phyloP scores from a whole-genome alignment of 345 rosid species.

The Salix koriyanagi region DNA sequence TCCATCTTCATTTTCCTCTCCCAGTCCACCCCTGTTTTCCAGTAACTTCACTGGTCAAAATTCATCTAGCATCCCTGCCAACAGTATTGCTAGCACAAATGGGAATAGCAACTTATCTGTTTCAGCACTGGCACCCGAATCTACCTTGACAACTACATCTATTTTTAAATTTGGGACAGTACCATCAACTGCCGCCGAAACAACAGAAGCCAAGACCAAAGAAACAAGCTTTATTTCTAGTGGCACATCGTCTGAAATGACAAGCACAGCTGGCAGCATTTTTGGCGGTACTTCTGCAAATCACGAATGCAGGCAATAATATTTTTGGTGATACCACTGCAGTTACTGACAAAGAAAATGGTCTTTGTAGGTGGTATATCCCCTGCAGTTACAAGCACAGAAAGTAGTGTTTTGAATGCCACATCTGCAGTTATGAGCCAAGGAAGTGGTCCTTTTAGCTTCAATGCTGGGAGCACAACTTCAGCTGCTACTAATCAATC shows the following conservation, averaged over 20 bases:
- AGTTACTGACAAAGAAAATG: background rate
- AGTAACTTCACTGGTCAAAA: slow-evolving; percentile 29
- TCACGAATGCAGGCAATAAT: slow-evolving; percentile 28
- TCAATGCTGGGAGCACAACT: slow-evolving; percentile 39
- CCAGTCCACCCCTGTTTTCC: slow-evolving; percentile 24
- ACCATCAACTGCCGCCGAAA: slow-evolving; percentile 13
- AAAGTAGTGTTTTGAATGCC: slow-evolving; percentile 13
- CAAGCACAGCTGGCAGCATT: slow-evolving; percentile 30
- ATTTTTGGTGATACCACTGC: slow-evolving; percentile 39
- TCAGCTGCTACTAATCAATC: slow-evolving; percentile 38
- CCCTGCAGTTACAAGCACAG: slow-evolving; percentile 28
- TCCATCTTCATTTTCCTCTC: slow-evolving; percentile 24
- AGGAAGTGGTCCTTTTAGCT: slow-evolving; percentile 38
- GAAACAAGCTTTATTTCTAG: slow-evolving; percentile 17
- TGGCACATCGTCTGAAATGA: slow-evolving; percentile 20
- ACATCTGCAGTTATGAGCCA: slow-evolving; percentile 29
- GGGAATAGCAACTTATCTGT: slow-evolving; percentile 17
- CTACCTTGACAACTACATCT: slow-evolving; percentile 33
- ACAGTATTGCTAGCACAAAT: slow-evolving; percentile 18
- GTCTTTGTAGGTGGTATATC: slow-evolving; percentile 13
- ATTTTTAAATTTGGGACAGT: slow-evolving; percentile 39
- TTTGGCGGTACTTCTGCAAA: slow-evolving; percentile 42
- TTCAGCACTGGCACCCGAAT: slow-evolving; percentile 32
- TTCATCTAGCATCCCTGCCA: slow-evolving; percentile 20
- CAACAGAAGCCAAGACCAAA: slow-evolving; percentile 41